Base-by-base conservation (phyloP, 352 stramenopile species). In the Globisporangium cystogenes region DNA sequence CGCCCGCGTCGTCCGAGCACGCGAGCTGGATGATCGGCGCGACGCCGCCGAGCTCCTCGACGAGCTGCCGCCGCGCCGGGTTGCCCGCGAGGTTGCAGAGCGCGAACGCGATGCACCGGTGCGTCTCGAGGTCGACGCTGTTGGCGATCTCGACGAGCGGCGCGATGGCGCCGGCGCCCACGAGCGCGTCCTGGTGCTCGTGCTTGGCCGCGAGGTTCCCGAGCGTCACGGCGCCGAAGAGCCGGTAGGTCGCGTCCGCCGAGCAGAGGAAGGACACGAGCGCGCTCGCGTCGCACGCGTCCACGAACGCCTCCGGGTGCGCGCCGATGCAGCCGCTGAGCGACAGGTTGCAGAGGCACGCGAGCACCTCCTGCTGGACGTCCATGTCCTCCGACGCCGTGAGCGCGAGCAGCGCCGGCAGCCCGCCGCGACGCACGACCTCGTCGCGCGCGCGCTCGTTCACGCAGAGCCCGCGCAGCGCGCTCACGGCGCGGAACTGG, bases 311-410 rank as follows among this genome's bases (percentile, higher is more conserved):
- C 3, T 92, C 79, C 0, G 94, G 85, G 35, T 96, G 82, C 16
- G 91, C 82, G 40, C 92, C 92, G 35, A 99, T 93, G 59, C 77
- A 98, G n/a, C 96, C 95, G 57, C 85, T 96, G 10, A 98, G 73
- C 8, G 91, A 98, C 31, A 99, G 71, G 51, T 99, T 99, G 62
- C 95, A 99, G n/a, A 99, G 58, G 37, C 88, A 97, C 35, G 91
- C 87, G 8, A 99, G 76, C n/a, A 98, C 91, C 72, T 99, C 95
- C 53, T 97, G 82, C 62, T 98, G 96, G 1, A 98, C 73, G 48
- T 98, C 91, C 62, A 97, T 93, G 64, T 98, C 89, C 42, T 96
- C 79, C 2, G 87, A 95, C 54, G 94, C 85, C 7, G 95, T 94
- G 21, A 98, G 76, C 14, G 68, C 67, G 15, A 99, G 70, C 43